Percentiles rank a stretch among this genome's conserved stretches.
Conservation (phyloP, 1,284 basidiomycete species). For the Stereum hirsutum region DNA sequence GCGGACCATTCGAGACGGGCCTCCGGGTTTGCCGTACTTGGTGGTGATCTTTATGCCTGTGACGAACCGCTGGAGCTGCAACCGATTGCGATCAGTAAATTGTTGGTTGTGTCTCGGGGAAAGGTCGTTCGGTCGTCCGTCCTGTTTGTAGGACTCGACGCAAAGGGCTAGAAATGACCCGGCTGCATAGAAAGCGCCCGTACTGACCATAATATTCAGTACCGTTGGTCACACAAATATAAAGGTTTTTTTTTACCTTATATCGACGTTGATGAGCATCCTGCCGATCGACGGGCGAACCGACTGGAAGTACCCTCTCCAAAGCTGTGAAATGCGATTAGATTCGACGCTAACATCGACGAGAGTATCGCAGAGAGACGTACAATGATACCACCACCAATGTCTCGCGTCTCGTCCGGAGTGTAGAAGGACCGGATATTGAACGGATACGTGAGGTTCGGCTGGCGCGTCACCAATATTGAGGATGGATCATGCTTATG, state of each 20-base stretch:
- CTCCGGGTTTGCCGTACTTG: constrained; percentile 1
- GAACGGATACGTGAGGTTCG: constrained; percentile 59
- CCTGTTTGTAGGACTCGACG: too few relatives aligned
- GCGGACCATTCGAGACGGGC: constrained; percentile 27
- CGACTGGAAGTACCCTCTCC: constrained; percentile 73
- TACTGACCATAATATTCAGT: too few relatives aligned
- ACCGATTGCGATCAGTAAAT: background rate
- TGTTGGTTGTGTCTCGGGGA: too few relatives aligned
- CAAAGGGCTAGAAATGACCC: constrained; percentile 43
- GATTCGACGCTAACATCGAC: too few relatives aligned
- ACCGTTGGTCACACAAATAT: background rate
- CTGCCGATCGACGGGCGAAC: constrained; percentile 57
- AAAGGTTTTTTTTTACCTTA: constrained; percentile 15
- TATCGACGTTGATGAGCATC: constrained; percentile 72
- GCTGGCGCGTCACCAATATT: too few relatives aligned
- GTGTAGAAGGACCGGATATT: constrained; percentile 75
- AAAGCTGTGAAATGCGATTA: too few relatives aligned
- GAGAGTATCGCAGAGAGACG: too few relatives aligned
- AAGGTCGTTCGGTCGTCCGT: too few relatives aligned
- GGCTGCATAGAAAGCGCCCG: constrained; percentile 64
- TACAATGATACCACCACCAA: constrained; percentile 57
- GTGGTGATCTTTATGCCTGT: constrained; percentile 7
- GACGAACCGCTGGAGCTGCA: too few relatives aligned
- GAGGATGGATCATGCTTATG: constrained; percentile 67
- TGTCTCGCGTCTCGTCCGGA: constrained; percentile 48